Evolutionary conservation across 1,284 basidiomycete species (phyloP), one percentile per base, ranked within the genome.

Genomic region (Acaromyces ingoldii): DNA sequence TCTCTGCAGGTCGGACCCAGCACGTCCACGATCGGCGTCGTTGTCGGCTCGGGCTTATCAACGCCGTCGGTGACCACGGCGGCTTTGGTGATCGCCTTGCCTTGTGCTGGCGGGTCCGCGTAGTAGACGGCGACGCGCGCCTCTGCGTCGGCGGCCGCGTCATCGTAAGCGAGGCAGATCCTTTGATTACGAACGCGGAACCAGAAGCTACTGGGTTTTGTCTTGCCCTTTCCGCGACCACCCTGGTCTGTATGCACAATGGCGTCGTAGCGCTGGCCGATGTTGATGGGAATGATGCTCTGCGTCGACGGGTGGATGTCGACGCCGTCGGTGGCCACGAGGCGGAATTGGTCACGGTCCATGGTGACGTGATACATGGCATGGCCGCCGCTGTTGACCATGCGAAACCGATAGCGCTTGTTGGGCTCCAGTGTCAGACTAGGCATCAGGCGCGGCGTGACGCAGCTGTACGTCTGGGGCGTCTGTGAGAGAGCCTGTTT

Each of bases 251-350:
- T 55, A 25, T 51, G 46, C n/a, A 70, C 58, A 13, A 70, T 13
- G 6, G 53, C 64, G 25, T 64, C 63, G 45, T 60, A 62, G 36
- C 68, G 50, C 57, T 70, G 64, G 5, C 65, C 68, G 22, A 58
- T 62, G 46, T 56, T 50, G 38, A 70, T 57, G 13, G 56, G 64
- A 24, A 70, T 49, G 3, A 62, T 58, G 21, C 61, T 57, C 7
- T 61, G 50, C 19, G 38, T 51, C 38, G 53, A 51, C 9, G 49
- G 55, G 36, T 51, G 25, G 19, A 62, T 53, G 4, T 57, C 33
- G 33, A n/a, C 19, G 19, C 33, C 33, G 19, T 34, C 33, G 13
- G 33, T n/a, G 19, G 33, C 33, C 19, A 34, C 19, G 19, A 34
- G 33, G 13, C 13, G 13, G 19, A 34, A 34, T 13, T 11, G 13